Conservation (phyloP, 2,329 filamentous ascomycete genomes). For the Chrysoporthe austroafricana region DNA sequence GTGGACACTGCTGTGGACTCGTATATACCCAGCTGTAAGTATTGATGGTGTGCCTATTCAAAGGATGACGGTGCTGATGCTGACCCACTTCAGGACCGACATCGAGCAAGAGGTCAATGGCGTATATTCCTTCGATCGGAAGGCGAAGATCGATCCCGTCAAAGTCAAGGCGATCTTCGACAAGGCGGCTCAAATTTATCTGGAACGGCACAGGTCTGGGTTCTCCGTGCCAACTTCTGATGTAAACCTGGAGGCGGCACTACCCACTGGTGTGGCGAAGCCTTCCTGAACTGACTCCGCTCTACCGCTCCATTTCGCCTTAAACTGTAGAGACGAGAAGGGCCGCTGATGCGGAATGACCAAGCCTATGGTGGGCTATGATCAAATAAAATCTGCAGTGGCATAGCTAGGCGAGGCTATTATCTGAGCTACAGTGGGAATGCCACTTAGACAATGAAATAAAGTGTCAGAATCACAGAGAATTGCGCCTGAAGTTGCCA, state of each 20-base stretch:
- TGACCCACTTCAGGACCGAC: constrained; percentile 45
- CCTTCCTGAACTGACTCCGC: background rate
- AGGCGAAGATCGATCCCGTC: constrained; percentile 61
- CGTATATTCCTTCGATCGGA: constrained; percentile 64
- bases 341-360: too few relatives aligned
- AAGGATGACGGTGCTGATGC: constrained; percentile 9
- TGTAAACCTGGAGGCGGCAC: background rate
- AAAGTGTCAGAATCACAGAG: too few relatives aligned
- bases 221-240: background rate
- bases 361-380: too few relatives aligned
- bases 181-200: constrained; percentile 53
- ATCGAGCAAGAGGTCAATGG: constrained; percentile 74
- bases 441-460: too few relatives aligned
- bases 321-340: background rate
- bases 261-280: constrained; percentile 17
- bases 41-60: background rate
- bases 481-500: too few relatives aligned
- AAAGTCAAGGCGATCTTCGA: constrained; percentile 63
- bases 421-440: too few relatives aligned
- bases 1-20: constrained; percentile 62
- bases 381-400: too few relatives aligned
- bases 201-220: constrained; percentile 10
- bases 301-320: background rate
- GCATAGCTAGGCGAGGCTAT: too few relatives aligned
- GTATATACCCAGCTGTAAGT: constrained; percentile 69